Evolutionary conservation across 2,329 filamentous ascomycete species (phyloP).

Genomic region (Colletotrichum chrysophilum): DNA sequence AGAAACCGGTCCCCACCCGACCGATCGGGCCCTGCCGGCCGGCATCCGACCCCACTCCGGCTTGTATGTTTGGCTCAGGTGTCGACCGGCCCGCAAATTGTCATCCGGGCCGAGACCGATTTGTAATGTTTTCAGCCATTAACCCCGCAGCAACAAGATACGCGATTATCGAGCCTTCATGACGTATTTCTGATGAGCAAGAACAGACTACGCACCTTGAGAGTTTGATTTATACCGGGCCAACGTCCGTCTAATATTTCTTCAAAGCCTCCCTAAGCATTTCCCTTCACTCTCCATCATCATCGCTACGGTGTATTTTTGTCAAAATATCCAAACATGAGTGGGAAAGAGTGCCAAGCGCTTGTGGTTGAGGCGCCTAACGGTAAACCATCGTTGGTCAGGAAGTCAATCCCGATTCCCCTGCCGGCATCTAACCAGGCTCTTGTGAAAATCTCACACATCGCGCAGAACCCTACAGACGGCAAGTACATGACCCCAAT

Average conservation of each 20-base stretch:
- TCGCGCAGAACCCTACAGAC: conserved; percentile 32
- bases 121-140: background rate
- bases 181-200: background rate
- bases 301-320: background rate
- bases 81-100: background rate
- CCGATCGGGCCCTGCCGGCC: background rate
- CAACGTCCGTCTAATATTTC: background rate
- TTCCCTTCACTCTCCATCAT: background rate
- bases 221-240: background rate
- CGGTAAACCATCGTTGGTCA: background rate
- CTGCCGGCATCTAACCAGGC: conserved; percentile 22
- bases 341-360: background rate
- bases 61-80: background rate
- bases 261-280: background rate
- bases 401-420: conserved; percentile 3
- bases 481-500: background rate
- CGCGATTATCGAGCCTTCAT: background rate
- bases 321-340: background rate
- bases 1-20: background rate
- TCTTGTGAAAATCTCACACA: conserved; percentile 26
- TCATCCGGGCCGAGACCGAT: background rate
- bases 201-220: background rate
- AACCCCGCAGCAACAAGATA: background rate
- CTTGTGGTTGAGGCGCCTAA: background rate
- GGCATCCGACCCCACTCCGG: background rate